Evolutionary conservation across 306 rosid genomes (phyloP), one percentile per base, ranked within the genome.

Genomic region (Lathyrus oleraceus): DNA sequence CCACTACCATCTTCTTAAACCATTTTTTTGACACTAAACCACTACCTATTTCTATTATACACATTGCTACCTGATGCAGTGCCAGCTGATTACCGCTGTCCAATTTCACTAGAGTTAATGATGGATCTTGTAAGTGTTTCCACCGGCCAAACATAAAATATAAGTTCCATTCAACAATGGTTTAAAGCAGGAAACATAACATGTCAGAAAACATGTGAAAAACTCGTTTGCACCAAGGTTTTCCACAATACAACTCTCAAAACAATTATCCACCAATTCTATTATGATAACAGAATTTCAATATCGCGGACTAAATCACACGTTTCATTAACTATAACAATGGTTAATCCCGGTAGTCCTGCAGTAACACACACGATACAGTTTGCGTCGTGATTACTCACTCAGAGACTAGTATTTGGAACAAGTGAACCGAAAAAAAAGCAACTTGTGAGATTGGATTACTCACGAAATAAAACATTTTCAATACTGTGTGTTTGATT

Each of bases 111-210:
- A 0, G 93, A 86, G 66, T 36, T 85, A 8, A 91, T 91, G 97
- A 77, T 67, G 1, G 96, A 88, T 48, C 97, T 96, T 0, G 97
- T 91, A 2, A 91, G 88, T 2, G 76, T 85, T 2, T 87, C 93
- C 1, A 87, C 96, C 1, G 97, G 97, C 14, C 97, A 91, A 27
- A 88, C 96, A 16, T 91, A 83, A n/a, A 86, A 88, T 40, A 85
- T 92, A 25, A 6, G 43, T 58, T 85, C 96, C 1, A 91, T 91
- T 65, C 73, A 85, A 17, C 82, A 83, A 79, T 91, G 97, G 97
- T 73, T 91, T 6, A 47, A 74, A 11, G 77, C 82, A 0, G 96
- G 97, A 12, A 85, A 87, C 65, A 5, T 20, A 28, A 70, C 67
- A 0, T 91, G 97, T 36, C 97, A 96, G 3, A 88, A 82, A 82